Base-by-base conservation (phyloP, 2,329 filamentous ascomycete species). In the Alternaria viburni region DNA sequence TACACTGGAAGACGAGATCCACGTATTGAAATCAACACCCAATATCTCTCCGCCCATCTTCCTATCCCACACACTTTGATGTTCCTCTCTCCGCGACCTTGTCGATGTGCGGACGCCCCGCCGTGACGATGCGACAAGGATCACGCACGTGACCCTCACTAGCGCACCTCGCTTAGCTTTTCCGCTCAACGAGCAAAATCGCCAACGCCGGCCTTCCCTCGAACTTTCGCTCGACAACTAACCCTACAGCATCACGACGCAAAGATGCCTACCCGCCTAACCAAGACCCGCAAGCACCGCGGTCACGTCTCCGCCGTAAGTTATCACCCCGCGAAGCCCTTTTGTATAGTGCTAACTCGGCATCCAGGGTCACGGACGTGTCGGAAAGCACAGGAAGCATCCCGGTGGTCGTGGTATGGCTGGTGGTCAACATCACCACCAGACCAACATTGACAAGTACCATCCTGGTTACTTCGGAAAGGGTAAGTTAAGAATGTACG, bases 381-480 rank as follows among this genome's bases (percentile, higher is more conserved):
- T 98, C 83, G 96, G 96, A 84, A 98, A 98, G 92, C 94, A 97
- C 91, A 89, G 96, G 83, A 98, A 99, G 82, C 87, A 90, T 80
- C 89, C 89, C 80, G 89, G 89, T 89, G 89, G 74, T 74, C 88
- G 89, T 82, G 89, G 89, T 90, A 92, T 92, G 58, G 52, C 32
- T 1, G 32, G 32, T 36, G 32, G 94, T 65, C 93, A 97, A 87
- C 96, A 99, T 88, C 96, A 99, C 87, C 93, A 96, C 90, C 86
- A 93, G 76, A 97, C 93, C 81, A 97, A 96, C 87, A 86, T 93
- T 80, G 91, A 93, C 84, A 94, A 95, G 86, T 93, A 95, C 90
- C 93, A 97, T 83, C 93, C 95, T 70, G 96, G 96, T 93, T 98
- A 98, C 92, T 98, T 97, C 86, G 93, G 93, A 86, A 97, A 97